Evolutionary conservation across 1,139 yeast genomes (phyloP).

Genomic region (Diutina sp.): DNA sequence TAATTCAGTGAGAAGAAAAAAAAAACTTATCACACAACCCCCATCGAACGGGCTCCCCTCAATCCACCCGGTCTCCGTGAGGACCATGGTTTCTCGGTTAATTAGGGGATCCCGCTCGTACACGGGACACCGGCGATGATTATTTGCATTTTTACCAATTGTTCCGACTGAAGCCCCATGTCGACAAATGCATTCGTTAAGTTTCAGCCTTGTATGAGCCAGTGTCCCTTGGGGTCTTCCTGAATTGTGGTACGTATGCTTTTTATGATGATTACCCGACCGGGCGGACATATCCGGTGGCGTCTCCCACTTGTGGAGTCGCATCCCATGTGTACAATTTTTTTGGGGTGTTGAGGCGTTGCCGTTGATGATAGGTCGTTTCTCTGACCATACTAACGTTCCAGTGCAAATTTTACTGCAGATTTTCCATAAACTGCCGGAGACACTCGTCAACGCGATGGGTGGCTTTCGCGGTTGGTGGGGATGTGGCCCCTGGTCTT

Average conservation of each 20-base stretch:
- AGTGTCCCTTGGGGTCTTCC: conserved; percentile 7
- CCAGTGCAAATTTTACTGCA: conserved; percentile 3
- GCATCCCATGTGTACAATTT: conserved; percentile 56
- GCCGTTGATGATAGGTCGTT: conserved; percentile 61
- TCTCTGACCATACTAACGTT: conserved; percentile 13
- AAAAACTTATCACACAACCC: not conserved
- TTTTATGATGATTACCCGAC: conserved; percentile 49
- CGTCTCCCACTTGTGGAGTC: conserved; percentile 42
- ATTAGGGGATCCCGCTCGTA: not conserved
- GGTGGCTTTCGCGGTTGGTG: conserved; percentile 4
- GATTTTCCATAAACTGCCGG: conserved; percentile 6
- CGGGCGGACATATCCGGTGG: conserved; percentile 67
- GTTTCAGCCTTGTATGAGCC: conserved; percentile 84
- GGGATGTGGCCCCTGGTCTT: conserved; percentile 6
- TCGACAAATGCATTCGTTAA: conserved; percentile 73
- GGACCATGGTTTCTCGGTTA: not conserved
- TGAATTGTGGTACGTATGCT: conserved; percentile 10
- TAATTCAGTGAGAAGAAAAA: too few species aligned
- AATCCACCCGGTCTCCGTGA: not conserved
- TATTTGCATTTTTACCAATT: conserved; percentile 63
- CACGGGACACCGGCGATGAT: conserved; percentile 32
- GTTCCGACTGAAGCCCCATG: conserved; percentile 70
- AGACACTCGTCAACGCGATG: not conserved
- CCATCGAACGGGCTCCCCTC: not conserved
- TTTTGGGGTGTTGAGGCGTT: conserved; percentile 38